phyloP scores from a whole-genome alignment of 2,329 filamentous ascomycete species.

The Phialemoniopsis sp. region DNA sequence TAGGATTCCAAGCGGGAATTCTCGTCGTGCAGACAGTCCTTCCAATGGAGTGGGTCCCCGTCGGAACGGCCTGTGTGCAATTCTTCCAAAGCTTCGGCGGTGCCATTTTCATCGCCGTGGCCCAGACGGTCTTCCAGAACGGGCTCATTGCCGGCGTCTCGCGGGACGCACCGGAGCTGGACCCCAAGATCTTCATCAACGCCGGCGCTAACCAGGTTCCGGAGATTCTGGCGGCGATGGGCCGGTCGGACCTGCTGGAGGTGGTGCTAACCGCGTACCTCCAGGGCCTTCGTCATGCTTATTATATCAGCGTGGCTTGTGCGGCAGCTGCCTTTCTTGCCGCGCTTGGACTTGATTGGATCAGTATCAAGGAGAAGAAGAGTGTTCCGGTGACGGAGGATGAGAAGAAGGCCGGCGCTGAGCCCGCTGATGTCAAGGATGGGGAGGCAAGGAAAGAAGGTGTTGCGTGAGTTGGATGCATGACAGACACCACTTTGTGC shows the following conservation, averaged over 20 bases:
- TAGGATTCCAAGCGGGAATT: constrained; percentile 38
- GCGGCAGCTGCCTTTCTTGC: not conserved
- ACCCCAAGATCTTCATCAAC: constrained; percentile 8
- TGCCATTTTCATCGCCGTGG: constrained; percentile 24
- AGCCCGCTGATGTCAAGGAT: too few species aligned
- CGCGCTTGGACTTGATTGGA: not conserved
- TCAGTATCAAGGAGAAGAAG: constrained; percentile 2
- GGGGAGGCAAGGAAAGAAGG: too few species aligned
- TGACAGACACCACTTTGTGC: too few species aligned
- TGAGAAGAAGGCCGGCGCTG: not conserved
- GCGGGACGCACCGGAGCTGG: constrained; percentile 5
- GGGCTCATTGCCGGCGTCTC: constrained; percentile 33
- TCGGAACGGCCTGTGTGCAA: constrained; percentile 43
- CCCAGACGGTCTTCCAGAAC: constrained; percentile 58
- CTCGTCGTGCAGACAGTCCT: constrained; percentile 47
- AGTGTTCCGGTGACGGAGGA: not conserved
- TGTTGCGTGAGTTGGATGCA: too few species aligned
- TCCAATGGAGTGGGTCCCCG: constrained; percentile 37
- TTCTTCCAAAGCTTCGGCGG: constrained; percentile 64
- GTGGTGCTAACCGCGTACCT: not conserved
- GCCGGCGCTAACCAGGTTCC: constrained; percentile 5
- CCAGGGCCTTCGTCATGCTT: not conserved
- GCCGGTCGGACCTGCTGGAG: not conserved
- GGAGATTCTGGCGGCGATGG: not conserved
- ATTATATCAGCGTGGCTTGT: constrained; percentile 1